Conservation (phyloP, 148 eudicot genomes). For the Rhododendron ferrugineum region DNA sequence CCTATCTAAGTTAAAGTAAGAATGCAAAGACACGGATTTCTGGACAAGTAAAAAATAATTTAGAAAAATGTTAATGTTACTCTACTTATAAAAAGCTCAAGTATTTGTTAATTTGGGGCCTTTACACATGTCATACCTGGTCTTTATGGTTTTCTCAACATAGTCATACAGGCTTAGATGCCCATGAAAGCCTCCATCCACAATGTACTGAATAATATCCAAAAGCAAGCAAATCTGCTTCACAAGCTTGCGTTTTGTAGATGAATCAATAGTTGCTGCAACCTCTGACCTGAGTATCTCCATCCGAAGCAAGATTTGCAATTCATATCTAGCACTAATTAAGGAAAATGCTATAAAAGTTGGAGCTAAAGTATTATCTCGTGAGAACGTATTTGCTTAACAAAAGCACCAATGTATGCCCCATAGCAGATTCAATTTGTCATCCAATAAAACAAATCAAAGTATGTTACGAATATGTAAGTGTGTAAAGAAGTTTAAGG, state of each 20-base stretch:
- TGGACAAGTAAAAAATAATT: neutral
- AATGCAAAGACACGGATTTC: neutral
- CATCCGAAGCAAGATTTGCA: conserved; percentile 84
- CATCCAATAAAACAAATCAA: neutral
- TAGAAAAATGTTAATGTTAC: neutral
- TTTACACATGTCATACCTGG: conserved; percentile 41
- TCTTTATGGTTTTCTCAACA: conserved; percentile 54
- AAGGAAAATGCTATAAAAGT: conserved; percentile 33
- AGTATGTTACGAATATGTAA: neutral
- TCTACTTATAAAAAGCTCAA: neutral
- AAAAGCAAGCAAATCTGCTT: conserved; percentile 75
- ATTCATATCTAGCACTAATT: conserved; percentile 57
- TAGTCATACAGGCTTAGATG: conserved; percentile 67
- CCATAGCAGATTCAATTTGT: neutral
- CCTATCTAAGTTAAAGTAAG: neutral
- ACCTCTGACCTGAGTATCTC: conserved; percentile 71
- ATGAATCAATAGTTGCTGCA: conserved; percentile 37
- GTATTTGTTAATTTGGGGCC: neutral
- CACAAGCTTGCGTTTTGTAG: conserved; percentile 55
- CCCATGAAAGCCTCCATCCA: conserved; percentile 90
- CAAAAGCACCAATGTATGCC: neutral
- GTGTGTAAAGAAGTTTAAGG: conserved; percentile 30
- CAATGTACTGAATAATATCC: conserved; percentile 73
- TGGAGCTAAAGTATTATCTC: neutral
- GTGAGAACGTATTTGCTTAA: neutral